A percentile compares a stretch with the other conserved stretches of the same genome.
phyloP scores from a whole-genome alignment of 2,329 filamentous ascomycete species.

The Neonectria ditissima region DNA sequence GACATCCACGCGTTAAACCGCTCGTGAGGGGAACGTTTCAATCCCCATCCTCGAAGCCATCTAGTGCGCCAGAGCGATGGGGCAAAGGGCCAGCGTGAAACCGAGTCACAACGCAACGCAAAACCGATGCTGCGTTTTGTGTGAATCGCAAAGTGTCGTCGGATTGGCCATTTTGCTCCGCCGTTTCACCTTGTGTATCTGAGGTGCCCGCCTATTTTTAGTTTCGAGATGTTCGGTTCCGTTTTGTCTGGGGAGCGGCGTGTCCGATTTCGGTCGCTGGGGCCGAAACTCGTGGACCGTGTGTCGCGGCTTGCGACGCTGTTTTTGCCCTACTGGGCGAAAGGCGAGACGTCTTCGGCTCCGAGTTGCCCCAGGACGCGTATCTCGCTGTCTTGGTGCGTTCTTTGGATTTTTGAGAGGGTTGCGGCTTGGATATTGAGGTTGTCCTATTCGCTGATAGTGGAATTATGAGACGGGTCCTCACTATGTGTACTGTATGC shows the following conservation, averaged over 20 bases:
- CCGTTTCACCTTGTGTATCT: neutral
- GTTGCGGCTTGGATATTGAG: too few species aligned
- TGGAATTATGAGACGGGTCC: too few species aligned
- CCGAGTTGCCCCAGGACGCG: neutral
- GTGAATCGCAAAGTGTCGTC: neutral
- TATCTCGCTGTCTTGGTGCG: too few species aligned
- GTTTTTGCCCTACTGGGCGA: too few species aligned
- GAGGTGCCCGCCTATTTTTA: neutral
- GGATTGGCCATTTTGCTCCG: neutral
- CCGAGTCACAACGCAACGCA: neutral
- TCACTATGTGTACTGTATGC: too few species aligned
- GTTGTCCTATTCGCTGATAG: too few species aligned
- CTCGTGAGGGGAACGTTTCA: neutral
- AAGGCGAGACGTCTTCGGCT: neutral
- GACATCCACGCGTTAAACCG: neutral
- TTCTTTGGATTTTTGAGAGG: too few species aligned
- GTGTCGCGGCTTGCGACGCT: neutral
- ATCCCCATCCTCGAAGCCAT: neutral
- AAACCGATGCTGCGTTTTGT: neutral
- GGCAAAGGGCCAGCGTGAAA: neutral
- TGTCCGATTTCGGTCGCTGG: neutral
- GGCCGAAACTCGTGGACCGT: neutral
- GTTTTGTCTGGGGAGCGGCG: neutral
- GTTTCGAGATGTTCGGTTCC: neutral
- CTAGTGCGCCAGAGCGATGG: neutral